Evolutionary conservation across 2,329 filamentous ascomycete genomes (phyloP).

Genomic region (Simplicillium aogashimaense): DNA sequence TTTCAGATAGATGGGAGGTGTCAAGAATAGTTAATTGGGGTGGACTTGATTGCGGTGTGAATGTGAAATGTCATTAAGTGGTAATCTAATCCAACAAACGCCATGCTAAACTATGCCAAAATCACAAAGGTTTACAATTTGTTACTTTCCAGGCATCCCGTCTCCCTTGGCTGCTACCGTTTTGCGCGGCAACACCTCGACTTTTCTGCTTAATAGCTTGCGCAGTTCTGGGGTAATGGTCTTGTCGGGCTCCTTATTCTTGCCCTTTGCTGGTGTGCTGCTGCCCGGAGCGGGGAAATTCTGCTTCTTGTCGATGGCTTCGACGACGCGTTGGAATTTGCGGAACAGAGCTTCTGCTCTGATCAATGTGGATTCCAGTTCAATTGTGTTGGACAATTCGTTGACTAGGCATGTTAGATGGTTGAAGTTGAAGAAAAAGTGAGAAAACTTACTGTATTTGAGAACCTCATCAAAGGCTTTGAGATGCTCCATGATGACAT

Average conservation of each 20-base stretch:
- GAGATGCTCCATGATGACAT: constrained; percentile 91
- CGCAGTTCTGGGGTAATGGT: constrained; percentile 49
- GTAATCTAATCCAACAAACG: background rate
- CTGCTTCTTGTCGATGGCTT: constrained; percentile 84
- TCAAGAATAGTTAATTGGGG: too few species aligned
- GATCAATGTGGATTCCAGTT: constrained; percentile 76
- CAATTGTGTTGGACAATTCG: constrained; percentile 87
- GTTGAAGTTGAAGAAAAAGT: background rate
- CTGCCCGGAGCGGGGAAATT: constrained; percentile 57
- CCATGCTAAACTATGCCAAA: background rate
- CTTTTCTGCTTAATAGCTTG: constrained; percentile 37
- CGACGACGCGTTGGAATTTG: constrained; percentile 78
- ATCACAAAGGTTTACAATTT: background rate
- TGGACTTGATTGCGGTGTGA: too few species aligned
- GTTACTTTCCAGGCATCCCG: constrained; percentile 21
- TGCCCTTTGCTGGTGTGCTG: constrained; percentile 19
- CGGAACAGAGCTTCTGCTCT: constrained; percentile 83
- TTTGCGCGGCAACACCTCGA: constrained; percentile 31
- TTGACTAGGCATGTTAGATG: constrained; percentile 55
- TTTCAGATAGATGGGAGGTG: too few species aligned
- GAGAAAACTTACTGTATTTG: constrained; percentile 66
- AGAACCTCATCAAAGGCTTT: constrained; percentile 94
- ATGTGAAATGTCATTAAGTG: background rate
- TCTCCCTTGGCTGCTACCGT: constrained; percentile 24
- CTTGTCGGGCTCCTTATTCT: constrained; percentile 21